Conservation (phyloP, 2,329 filamentous ascomycete genomes). For the Xylaria sp. region DNA sequence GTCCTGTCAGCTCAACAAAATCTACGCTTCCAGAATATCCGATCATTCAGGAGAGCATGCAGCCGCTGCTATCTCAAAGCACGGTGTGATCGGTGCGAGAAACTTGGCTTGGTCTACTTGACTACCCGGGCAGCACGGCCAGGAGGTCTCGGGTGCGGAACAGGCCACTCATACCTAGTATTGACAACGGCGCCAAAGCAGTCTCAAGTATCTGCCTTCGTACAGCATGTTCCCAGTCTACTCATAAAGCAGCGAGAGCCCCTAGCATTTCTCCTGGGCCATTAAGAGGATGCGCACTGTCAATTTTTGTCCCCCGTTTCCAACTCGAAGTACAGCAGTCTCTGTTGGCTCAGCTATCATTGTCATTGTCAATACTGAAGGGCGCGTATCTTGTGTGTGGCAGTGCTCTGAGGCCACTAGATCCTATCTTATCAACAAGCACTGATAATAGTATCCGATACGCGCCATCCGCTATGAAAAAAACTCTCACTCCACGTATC, state of each 20-base stretch:
- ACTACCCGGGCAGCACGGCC: background rate
- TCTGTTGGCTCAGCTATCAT: slow-evolving; percentile 24
- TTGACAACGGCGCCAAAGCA: background rate
- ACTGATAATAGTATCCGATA: slow-evolving; percentile 23
- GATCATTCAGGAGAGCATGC: background rate
- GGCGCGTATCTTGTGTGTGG: slow-evolving; percentile 39
- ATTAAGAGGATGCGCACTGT: slow-evolving; percentile 30
- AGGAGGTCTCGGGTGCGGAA: background rate
- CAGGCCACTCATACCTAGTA: background rate
- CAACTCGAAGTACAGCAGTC: slow-evolving; percentile 29
- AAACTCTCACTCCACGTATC: slow-evolving; percentile 32
- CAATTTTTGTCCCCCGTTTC: slow-evolving; percentile 34
- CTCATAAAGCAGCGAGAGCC: slow-evolving; percentile 31
- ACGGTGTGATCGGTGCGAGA: background rate
- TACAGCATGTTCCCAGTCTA: slow-evolving; percentile 4
- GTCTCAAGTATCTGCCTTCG: background rate
- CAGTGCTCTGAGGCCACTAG: slow-evolving; percentile 29
- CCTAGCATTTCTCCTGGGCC: slow-evolving; percentile 32
- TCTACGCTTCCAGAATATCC: background rate
- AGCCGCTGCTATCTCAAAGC: slow-evolving; percentile 1
- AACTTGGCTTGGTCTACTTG: background rate
- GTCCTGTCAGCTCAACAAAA: no score
- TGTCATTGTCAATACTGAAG: slow-evolving; percentile 32
- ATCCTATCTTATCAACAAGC: slow-evolving; percentile 19
- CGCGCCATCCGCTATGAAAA: slow-evolving; percentile 31